Conservation (phyloP, 805 yeast genomes). For the Kluyveromyces wickerhamii region DNA sequence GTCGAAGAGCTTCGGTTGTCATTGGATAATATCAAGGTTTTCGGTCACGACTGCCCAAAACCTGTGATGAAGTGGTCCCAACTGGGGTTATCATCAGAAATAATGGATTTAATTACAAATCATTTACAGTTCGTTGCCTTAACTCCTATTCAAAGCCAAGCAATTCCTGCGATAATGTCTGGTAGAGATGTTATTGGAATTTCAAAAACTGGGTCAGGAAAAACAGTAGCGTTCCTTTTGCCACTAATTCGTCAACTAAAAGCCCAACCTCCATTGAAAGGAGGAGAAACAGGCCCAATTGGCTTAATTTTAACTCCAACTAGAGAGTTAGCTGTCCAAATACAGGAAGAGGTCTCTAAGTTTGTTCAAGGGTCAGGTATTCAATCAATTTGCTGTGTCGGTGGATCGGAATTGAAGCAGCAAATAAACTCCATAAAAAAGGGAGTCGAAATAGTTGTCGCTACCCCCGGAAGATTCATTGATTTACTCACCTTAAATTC, state of each 20-base stretch:
- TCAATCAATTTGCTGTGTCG: slow-evolving; percentile 73
- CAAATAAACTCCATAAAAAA: slow-evolving; percentile 76
- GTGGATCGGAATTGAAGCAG: slow-evolving; percentile 75
- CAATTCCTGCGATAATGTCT: slow-evolving; percentile 82
- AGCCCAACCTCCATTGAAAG: slow-evolving; percentile 50
- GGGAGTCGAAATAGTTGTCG: slow-evolving; percentile 75
- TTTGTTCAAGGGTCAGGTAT: slow-evolving; percentile 39
- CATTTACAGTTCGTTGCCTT: slow-evolving; percentile 51
- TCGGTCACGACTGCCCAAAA: slow-evolving; percentile 48
- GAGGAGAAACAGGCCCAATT: slow-evolving; percentile 59
- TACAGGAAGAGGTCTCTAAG: slow-evolving; percentile 53
- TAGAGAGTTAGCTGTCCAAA: slow-evolving; percentile 83
- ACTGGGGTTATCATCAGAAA: slow-evolving; percentile 60
- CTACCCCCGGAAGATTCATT: slow-evolving; percentile 92
- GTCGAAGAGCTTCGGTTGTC: slow-evolving; percentile 44
- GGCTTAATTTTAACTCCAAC: slow-evolving; percentile 85
- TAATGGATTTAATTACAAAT: slow-evolving; percentile 44
- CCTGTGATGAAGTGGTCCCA: slow-evolving; percentile 78
- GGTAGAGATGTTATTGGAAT: slow-evolving; percentile 90
- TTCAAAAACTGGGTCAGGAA: slow-evolving; percentile 96
- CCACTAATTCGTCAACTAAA: slow-evolving; percentile 80
- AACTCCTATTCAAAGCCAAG: slow-evolving; percentile 85
- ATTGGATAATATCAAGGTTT: slow-evolving; percentile 58
- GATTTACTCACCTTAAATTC: slow-evolving; percentile 78
- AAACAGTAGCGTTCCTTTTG: slow-evolving; percentile 78